These are phyloP conservation scores for Paracoccidioides brasiliensis DNA, from an alignment of 2,329 filamentous ascomycete genomes.

Conservation along the genomic window DNA sequence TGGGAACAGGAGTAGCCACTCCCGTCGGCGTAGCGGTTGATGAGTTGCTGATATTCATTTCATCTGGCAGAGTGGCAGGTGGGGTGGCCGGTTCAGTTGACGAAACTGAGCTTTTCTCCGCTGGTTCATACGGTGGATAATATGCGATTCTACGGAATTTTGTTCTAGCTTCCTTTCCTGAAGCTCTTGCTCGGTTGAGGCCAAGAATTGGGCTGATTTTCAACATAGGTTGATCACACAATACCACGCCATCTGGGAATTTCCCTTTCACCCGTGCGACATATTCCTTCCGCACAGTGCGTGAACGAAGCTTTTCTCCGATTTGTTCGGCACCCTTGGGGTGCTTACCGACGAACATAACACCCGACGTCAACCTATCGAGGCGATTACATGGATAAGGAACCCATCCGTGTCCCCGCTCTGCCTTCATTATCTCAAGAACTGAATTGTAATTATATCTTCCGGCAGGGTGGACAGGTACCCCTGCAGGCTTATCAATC, in stretches of 20 bases:
- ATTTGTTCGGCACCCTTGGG: constrained; percentile 65
- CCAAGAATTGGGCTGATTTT: constrained; percentile 91
- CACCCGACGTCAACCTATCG: constrained; percentile 82
- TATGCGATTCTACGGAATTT: constrained; percentile 91
- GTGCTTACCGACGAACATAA: constrained; percentile 96
- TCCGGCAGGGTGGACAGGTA: constrained; percentile 89
- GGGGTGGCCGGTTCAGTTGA: constrained; percentile 6
- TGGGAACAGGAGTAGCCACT: constrained; percentile 20
- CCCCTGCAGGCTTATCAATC: constrained; percentile 89
- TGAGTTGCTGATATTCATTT: constrained; percentile 13
- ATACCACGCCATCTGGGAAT: constrained; percentile 80
- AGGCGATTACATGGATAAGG: constrained; percentile 78
- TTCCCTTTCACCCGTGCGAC: constrained; percentile 79
- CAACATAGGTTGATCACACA: constrained; percentile 88
- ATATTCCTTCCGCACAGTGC: constrained; percentile 90
- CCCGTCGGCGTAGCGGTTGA: constrained; percentile 14
- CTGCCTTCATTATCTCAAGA: constrained; percentile 79
- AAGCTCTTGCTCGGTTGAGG: constrained; percentile 84
- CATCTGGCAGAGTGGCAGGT: constrained; percentile 8
- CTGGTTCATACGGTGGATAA: constrained; percentile 50
- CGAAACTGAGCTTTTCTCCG: constrained; percentile 10
- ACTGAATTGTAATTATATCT: constrained; percentile 94
- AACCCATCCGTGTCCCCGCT: constrained; percentile 47
- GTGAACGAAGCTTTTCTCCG: constrained; percentile 58
- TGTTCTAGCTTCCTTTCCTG: constrained; percentile 77